phyloP scores from a whole-genome alignment of 129 eudicot species.

The Tagetes patula region DNA sequence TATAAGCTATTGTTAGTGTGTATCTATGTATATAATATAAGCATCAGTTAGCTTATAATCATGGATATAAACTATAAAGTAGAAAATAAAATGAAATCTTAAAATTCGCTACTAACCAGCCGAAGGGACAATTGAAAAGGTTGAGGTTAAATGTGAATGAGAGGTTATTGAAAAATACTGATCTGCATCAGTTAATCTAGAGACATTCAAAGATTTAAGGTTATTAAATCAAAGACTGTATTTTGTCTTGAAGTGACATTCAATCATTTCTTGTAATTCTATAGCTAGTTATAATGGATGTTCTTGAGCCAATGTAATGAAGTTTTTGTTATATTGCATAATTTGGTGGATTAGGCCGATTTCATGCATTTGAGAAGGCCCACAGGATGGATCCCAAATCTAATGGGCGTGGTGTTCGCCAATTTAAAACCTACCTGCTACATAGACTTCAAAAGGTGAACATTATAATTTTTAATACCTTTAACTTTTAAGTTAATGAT shows the following conservation, averaged over 20 bases:
- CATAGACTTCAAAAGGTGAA: constrained; percentile 81
- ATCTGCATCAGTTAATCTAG: neutral
- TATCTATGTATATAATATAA: neutral
- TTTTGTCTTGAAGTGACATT: neutral
- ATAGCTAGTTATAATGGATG: neutral
- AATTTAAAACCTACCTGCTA: constrained; percentile 86
- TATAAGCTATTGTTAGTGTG: neutral
- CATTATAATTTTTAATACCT: neutral
- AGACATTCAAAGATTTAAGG: constrained; percentile 2
- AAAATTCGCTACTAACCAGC: neutral
- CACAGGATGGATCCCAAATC: constrained; percentile 89
- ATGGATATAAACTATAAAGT: neutral
- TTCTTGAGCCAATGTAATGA: constrained; percentile 1
- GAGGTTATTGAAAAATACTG: constrained; percentile 2
- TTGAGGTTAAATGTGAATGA: constrained; percentile 1
- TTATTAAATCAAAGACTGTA: neutral
- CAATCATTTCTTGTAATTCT: neutral
- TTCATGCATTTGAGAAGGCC: constrained; percentile 97
- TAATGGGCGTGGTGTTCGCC: constrained; percentile 94
- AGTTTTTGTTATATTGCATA: constrained; percentile 8
- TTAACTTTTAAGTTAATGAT: constrained; percentile 15
- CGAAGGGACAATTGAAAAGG: neutral
- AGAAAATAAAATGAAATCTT: neutral
- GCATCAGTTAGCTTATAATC: neutral
- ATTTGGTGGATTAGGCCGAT: constrained; percentile 66